Conservation (phyloP, 148 eudicot genomes). For the Nyssa sinensis region DNA sequence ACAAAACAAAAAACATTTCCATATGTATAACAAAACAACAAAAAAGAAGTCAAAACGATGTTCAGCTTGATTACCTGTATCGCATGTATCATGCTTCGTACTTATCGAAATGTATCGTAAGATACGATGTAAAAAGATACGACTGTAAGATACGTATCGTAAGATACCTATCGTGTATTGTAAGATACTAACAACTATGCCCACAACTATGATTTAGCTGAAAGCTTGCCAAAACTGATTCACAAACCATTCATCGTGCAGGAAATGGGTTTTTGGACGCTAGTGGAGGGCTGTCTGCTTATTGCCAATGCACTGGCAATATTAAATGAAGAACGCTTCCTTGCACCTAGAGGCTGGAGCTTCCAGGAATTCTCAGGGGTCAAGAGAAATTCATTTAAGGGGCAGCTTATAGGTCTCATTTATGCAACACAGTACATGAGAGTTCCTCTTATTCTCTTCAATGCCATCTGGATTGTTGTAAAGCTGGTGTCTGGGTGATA, state of each 20-base stretch:
- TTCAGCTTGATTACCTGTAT: too few species aligned
- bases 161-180: too few species aligned
- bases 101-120: too few species aligned
- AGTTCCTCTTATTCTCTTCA: constrained; percentile 63
- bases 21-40: too few species aligned
- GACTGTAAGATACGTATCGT: too few species aligned
- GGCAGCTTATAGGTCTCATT: constrained; percentile 72
- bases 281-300: constrained; percentile 79
- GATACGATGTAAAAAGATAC: too few species aligned
- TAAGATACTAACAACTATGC: too few species aligned
- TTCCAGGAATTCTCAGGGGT: constrained; percentile 65
- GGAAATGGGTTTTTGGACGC: constrained; percentile 80
- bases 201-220: not conserved
- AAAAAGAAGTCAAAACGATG: too few species aligned
- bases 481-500: constrained; percentile 72
- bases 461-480: constrained; percentile 58
- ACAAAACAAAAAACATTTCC: too few species aligned
- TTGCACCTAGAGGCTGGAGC: constrained; percentile 80
- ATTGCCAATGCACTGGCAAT: constrained; percentile 88
- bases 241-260: constrained; percentile 14
- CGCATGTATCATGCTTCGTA: too few species aligned
- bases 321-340: constrained; percentile 83
- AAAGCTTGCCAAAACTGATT: constrained; percentile 1
- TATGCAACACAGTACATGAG: constrained; percentile 78
- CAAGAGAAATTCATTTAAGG: constrained; percentile 54